phyloP scores from a whole-genome alignment of 148 eudicot species.

The Chenopodium berlandieri region DNA sequence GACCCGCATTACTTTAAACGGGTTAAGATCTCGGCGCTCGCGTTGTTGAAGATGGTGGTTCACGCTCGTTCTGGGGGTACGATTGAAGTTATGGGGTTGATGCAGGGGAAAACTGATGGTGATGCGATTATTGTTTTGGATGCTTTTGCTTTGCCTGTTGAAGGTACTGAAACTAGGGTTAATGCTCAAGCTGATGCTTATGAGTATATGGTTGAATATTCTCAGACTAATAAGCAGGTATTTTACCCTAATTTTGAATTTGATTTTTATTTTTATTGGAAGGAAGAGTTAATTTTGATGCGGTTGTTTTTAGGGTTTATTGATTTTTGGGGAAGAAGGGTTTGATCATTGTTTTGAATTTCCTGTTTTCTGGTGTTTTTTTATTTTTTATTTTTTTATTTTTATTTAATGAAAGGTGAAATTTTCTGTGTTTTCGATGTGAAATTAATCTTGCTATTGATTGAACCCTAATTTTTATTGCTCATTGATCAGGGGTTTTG shows the following conservation, averaged over 20 bases:
- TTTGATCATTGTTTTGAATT: neutral
- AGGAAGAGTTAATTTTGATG: neutral
- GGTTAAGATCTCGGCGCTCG: conserved; percentile 88
- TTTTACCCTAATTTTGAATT: conserved; percentile 16
- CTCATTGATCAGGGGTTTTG: neutral
- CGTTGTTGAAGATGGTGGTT: conserved; percentile 91
- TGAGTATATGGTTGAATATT: conserved; percentile 95
- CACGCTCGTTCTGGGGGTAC: conserved; percentile 92
- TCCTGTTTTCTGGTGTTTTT: neutral
- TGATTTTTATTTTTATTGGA: neutral
- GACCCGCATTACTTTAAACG: conserved; percentile 92
- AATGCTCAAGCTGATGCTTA: conserved; percentile 98
- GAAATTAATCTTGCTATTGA: neutral
- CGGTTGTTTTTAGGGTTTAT: neutral
- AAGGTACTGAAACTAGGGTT: conserved; percentile 97
- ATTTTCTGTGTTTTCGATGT: neutral
- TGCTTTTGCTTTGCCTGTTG: conserved; percentile 94
- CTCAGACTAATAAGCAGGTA: conserved; percentile 90
- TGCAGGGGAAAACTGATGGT: conserved; percentile 95
- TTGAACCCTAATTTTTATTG: neutral
- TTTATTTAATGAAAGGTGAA: too few relatives aligned
- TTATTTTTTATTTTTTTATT: neutral
- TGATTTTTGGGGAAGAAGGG: neutral
- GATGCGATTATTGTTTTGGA: conserved; percentile 93
- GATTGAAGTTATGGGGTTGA: conserved; percentile 89